Base-by-base conservation (phyloP, 495 filamentous ascomycete species). In the Penicillium macrosclerotiorum region DNA sequence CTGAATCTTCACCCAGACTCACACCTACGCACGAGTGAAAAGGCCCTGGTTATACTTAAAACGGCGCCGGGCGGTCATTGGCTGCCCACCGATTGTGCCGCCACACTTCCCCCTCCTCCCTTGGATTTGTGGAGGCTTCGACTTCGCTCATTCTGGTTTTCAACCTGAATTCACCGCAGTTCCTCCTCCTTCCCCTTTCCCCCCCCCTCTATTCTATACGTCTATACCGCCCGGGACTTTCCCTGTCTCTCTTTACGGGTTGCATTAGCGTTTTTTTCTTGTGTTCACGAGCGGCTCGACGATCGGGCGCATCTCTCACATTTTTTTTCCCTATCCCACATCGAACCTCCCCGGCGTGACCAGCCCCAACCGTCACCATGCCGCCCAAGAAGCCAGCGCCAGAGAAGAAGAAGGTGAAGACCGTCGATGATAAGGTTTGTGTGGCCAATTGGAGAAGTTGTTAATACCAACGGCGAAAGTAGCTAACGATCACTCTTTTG, bases 351-450 rank as follows among this genome's bases (percentile, higher is more conserved):
- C 34, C 30, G 49, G 41, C 25, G 43, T 45, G 42, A 42, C 54
- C 36, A 37, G 37, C 36, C 47, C 43, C 57, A 62, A 27, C 57
- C 59, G 64, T 55, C 75, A 85, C 59, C 64, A 98, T 97, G 93
- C 83, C 94, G 65, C 93, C 93, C 49, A 98, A 98, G 68, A 91
- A 91, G 42, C 72, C 31, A 27, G 62, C 65, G 64, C 61, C 81
- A 11, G 85, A 88, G 71, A 80, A 81, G 71, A 74, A 74, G 74
- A 88, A 91, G 81, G 75, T 83, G 54, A n/a, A n/a, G n/a, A 77
- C 82, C 29, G 85, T 89, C 47, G 89, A 91, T 42, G 93, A 98
- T 76, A 94, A 93, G 77, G 81, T 82, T 54, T 57, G 63, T 57
- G n/a, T n/a, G n/a, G n/a, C n/a, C n/a, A n/a, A n/a, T n/a, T n/a